Percentiles rank a stretch among this genome's conserved stretches.
Evolutionary conservation across 1,284 basidiomycete species (phyloP).

Genomic region (Neolentinus lepideus): DNA sequence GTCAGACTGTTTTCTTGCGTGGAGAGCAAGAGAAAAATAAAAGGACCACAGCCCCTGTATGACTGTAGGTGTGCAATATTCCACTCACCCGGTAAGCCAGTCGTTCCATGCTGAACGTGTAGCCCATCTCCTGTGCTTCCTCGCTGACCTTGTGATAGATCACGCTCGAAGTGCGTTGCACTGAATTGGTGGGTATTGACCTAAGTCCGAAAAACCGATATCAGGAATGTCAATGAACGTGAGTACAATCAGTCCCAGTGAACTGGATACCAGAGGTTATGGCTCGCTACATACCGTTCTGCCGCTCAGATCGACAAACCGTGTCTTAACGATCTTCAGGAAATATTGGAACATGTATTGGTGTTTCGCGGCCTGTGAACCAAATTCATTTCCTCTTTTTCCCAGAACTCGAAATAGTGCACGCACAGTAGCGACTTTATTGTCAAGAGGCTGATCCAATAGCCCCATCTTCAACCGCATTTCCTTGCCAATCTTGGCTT

Average conservation of each 20-base stretch:
- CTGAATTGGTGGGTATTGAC: constrained; percentile 89
- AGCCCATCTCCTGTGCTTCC: constrained; percentile 68
- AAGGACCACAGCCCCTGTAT: constrained; percentile 1
- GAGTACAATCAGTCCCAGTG: neutral
- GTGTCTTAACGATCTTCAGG: constrained; percentile 94
- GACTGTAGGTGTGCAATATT: constrained; percentile 14
- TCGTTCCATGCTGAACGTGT: constrained; percentile 74
- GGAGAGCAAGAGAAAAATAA: neutral
- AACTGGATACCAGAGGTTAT: neutral
- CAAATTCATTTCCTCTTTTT: neutral
- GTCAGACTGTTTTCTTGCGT: neutral
- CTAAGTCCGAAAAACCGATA: constrained; percentile 15
- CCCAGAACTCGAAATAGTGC: neutral
- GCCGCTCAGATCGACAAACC: constrained; percentile 78
- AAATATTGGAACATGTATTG: constrained; percentile 97
- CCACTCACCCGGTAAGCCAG: constrained; percentile 64
- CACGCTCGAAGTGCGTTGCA: constrained; percentile 93
- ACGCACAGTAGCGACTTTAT: constrained; percentile 55
- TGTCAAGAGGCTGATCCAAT: constrained; percentile 73
- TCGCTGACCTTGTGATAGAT: constrained; percentile 55
- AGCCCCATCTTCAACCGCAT: constrained; percentile 79
- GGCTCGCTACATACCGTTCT: constrained; percentile 45
- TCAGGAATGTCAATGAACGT: neutral
- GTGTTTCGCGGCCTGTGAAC: constrained; percentile 51
- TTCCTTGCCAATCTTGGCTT: constrained; percentile 51